These are phyloP conservation scores for Nelumbo lutea DNA, from an alignment of 164 flowering plant species.

Conservation along the genomic window DNA sequence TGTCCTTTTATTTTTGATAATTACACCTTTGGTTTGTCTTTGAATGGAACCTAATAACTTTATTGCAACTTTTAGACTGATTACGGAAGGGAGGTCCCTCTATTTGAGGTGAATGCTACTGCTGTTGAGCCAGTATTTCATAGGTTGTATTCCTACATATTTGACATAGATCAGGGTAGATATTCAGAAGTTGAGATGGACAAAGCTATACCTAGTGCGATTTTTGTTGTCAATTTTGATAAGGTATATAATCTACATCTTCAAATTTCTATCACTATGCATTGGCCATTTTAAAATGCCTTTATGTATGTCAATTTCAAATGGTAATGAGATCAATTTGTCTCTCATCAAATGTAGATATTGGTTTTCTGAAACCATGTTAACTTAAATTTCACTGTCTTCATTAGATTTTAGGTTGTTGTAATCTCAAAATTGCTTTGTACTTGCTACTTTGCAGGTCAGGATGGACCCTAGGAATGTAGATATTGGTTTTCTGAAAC, in stretches of 20 bases:
- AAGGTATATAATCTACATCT: constrained; percentile 46
- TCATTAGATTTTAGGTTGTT: neutral
- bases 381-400: neutral
- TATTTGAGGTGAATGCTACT: constrained; percentile 85
- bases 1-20: neutral
- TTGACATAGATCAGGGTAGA: constrained; percentile 50
- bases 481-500: neutral
- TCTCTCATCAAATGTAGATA: neutral
- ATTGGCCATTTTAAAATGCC: neutral
- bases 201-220: constrained; percentile 71
- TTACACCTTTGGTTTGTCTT: constrained; percentile 4
- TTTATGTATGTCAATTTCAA: neutral
- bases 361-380: neutral
- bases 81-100: constrained; percentile 85
- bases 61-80: constrained; percentile 44
- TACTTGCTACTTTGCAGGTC: constrained; percentile 42
- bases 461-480: constrained; percentile 87
- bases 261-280: too few species aligned
- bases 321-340: neutral
- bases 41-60: constrained; percentile 9
- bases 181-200: constrained; percentile 43
- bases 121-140: constrained; percentile 78
- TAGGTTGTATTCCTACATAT: constrained; percentile 69
- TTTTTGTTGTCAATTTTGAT: constrained; percentile 91
- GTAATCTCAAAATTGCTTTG: neutral